Evolutionary conservation across 495 filamentous ascomycete genomes (phyloP).

Genomic region (Penicillium mononematosum): DNA sequence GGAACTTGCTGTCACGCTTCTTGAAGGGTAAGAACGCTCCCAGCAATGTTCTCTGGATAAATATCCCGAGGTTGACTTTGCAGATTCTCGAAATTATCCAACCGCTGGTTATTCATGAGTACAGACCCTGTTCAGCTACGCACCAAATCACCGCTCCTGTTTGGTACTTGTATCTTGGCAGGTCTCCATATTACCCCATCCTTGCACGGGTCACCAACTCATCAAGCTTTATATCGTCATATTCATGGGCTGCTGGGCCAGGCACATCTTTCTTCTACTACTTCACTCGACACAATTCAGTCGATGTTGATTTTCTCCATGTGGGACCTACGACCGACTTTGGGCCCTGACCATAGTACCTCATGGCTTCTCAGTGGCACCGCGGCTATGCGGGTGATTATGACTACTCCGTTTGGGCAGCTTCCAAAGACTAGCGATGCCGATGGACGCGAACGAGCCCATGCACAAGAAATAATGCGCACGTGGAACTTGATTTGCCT

Average conservation of each 20-base stretch:
- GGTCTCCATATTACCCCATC: not conserved
- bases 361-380: not conserved
- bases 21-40: not conserved
- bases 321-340: not conserved
- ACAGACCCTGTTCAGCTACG: conserved; percentile 12
- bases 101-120: conserved; percentile 24
- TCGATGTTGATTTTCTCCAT: not conserved
- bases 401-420: not conserved
- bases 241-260: not conserved
- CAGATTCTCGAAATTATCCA: conserved; percentile 23
- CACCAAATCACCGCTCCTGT: conserved; percentile 11
- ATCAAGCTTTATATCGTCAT: not conserved
- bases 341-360: not conserved
- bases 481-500: not conserved
- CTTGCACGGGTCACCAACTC: not conserved
- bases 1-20: too few species aligned
- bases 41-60: not conserved
- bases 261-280: not conserved
- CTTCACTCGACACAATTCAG: not conserved
- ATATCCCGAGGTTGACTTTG: not conserved
- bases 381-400: not conserved
- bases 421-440: not conserved
- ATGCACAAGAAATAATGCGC: not conserved
- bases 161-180: not conserved
- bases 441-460: not conserved